phyloP scores from a whole-genome alignment of 2,329 filamentous ascomycete genomes.

The Trichophyton verrucosum region DNA sequence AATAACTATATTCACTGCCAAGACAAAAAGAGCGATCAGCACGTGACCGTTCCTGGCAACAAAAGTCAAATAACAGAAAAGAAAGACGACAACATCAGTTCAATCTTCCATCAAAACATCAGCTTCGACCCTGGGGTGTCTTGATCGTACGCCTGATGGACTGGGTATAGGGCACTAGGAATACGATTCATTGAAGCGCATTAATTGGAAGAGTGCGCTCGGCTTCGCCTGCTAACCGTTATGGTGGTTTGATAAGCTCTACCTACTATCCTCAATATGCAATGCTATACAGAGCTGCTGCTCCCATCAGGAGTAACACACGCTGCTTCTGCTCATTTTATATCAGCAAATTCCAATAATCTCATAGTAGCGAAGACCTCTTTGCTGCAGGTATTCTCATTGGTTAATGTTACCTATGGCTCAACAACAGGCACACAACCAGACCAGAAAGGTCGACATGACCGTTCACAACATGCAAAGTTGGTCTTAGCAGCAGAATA shows the following conservation, averaged over 20 bases:
- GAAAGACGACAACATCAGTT: not conserved
- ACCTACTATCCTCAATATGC: constrained; percentile 47
- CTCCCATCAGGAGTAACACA: constrained; percentile 90
- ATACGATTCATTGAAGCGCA: not conserved
- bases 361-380: constrained; percentile 87
- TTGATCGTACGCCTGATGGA: not conserved
- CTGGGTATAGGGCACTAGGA: not conserved
- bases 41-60: not conserved
- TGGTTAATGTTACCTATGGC: constrained; percentile 43
- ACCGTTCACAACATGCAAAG: constrained; percentile 58
- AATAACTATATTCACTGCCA: not conserved
- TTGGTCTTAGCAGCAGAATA: constrained; percentile 78
- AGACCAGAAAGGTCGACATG: constrained; percentile 47
- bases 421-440: constrained; percentile 24
- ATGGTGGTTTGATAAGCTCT: not conserved
- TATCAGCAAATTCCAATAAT: constrained; percentile 63
- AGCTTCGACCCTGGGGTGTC: not conserved
- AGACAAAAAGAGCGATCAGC: not conserved
- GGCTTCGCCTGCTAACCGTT: not conserved
- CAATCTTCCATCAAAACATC: not conserved
- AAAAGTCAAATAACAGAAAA: not conserved
- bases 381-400: constrained; percentile 77
- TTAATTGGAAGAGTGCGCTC: not conserved
- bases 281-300: constrained; percentile 93
- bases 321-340: constrained; percentile 66